Base-by-base conservation (phyloP, 768 basidiomycete genomes). In the Russula earlei region DNA sequence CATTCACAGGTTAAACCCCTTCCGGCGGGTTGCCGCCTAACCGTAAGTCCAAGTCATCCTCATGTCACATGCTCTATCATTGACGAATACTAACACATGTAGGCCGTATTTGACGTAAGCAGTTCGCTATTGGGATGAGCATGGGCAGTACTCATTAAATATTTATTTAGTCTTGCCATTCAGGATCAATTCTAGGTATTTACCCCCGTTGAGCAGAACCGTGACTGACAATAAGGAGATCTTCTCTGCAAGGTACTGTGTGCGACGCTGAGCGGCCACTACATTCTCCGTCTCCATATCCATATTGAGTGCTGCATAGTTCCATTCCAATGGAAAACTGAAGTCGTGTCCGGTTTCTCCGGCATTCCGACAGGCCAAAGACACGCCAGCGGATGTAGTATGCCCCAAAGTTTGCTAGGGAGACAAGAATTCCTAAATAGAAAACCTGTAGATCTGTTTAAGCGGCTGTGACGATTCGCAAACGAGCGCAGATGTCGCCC, bases 331-430 rank as follows among this genome's bases (percentile, higher is more conserved):
- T 44, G 70, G 70, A 12, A 58, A 59, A 24, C 24, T 62, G 22
- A 71, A 69, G 54, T 58, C 65, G 11, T 66, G 66, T 34, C 64
- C 67, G n/a, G 69, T 70, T 22, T 52, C 60, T 3, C 15, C 15
- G 11, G 59, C 49, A n/a, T 65, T 61, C 54, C 15, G 55, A 40
- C 36, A 59, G 31, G 45, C 50, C 29, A 84, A 80, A 69, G 82
- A 87, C 1, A 86, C 87, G 61, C 76, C 83, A 8, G 93, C 92
- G n/a, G 95, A 98, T 67, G 89, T 85, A 14, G 90, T 91, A 65
- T 59, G 87, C 76, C 10, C 20, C 6, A 25, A 54, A 33, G 20
- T 54, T 34, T 44, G 1, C 19, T 11, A 42, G 7, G 48, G 14
- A 5, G 31, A 49, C n/a, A 19, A n/a, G 9, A 43, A 38, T 7